Percentiles rank a stretch among this genome's conserved stretches.
phyloP scores from a whole-genome alignment of 116 monocot genomes.

The Thalassia testudinum region DNA sequence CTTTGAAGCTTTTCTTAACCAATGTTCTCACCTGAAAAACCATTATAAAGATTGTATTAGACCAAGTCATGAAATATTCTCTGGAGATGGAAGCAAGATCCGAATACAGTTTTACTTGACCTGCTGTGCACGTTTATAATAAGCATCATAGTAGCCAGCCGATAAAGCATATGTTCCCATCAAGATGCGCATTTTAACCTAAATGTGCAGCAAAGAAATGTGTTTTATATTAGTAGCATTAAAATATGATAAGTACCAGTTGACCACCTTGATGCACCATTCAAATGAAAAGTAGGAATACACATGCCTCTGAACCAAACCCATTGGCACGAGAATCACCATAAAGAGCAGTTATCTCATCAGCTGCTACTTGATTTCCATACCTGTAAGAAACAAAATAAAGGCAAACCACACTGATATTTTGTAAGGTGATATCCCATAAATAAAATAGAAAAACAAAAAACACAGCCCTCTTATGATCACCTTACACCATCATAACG shows the following conservation, averaged over 20 bases:
- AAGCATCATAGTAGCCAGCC: conserved; percentile 96
- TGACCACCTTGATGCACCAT: no score
- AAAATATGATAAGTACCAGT: neutral
- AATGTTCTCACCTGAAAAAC: conserved; percentile 76
- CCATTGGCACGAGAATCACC: conserved; percentile 77
- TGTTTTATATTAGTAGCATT: neutral
- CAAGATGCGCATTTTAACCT: conserved; percentile 99
- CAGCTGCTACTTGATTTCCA: conserved; percentile 60
- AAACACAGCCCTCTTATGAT: conserved; percentile 2
- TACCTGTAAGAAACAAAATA: conserved; percentile 29
- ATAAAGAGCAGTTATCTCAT: conserved; percentile 68
- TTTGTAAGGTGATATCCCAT: no score
- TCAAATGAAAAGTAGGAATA: neutral
- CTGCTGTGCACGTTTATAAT: conserved; percentile 95
- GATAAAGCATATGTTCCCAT: conserved; percentile 99
- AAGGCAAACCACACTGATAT: neutral
- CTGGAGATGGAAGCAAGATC: neutral
- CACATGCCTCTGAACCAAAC: conserved; percentile 72
- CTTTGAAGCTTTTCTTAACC: conserved; percentile 86
- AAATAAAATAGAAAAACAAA: no score
- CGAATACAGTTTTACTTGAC: conserved; percentile 7
- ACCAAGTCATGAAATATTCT: neutral
- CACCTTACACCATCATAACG: conserved; percentile 98
- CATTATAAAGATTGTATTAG: conserved; percentile 10
- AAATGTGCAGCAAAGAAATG: neutral